These are phyloP conservation scores for Butyriboletus loyo DNA, from an alignment of 768 basidiomycete genomes.

Conservation along the genomic window DNA sequence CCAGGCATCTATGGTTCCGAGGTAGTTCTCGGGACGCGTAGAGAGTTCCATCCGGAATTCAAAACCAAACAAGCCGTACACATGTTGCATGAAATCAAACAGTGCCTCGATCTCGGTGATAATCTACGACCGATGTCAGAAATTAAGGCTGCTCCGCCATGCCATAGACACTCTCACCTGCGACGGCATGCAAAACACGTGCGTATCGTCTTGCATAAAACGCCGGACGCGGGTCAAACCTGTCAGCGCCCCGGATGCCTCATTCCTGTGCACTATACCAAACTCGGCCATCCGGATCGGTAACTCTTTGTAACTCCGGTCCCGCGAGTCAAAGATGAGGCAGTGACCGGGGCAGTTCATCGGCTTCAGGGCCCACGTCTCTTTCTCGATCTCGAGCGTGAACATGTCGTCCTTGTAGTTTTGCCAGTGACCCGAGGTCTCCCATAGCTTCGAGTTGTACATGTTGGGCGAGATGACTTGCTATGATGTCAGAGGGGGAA, in stretches of 20 bases:
- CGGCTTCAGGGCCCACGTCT: conserved; percentile 93
- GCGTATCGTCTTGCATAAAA: conserved; percentile 97
- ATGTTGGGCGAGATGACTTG: conserved; percentile 97
- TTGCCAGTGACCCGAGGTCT: conserved; percentile 97
- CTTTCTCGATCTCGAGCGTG: conserved; percentile 89
- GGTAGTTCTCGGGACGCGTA: conserved; percentile 91
- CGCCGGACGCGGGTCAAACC: conserved; percentile 91
- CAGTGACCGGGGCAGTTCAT: conserved; percentile 99
- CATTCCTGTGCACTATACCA: conserved; percentile 95
- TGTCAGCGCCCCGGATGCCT: conserved; percentile 90
- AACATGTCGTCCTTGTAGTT: conserved; percentile 99
- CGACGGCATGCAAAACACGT: conserved; percentile 95
- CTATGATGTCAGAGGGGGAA: conserved; percentile 8
- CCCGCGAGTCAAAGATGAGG: conserved; percentile 90
- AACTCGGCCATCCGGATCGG: conserved; percentile 99
- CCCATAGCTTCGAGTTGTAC: conserved; percentile 95
- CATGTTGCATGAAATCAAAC: conserved; percentile 93
- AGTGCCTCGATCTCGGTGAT: conserved; percentile 80
- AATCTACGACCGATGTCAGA: conserved; percentile 47
- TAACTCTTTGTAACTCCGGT: conserved; percentile 91
- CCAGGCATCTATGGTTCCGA: conserved; percentile 91
- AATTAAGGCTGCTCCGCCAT: background rate
- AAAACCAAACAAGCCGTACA: conserved; percentile 94
- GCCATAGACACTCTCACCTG: conserved; percentile 52
- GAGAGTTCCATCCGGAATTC: conserved; percentile 92